These are phyloP conservation scores for Pseudogymnoascus sp. DNA, from an alignment of 2,329 filamentous ascomycete species.

Conservation along the genomic window DNA sequence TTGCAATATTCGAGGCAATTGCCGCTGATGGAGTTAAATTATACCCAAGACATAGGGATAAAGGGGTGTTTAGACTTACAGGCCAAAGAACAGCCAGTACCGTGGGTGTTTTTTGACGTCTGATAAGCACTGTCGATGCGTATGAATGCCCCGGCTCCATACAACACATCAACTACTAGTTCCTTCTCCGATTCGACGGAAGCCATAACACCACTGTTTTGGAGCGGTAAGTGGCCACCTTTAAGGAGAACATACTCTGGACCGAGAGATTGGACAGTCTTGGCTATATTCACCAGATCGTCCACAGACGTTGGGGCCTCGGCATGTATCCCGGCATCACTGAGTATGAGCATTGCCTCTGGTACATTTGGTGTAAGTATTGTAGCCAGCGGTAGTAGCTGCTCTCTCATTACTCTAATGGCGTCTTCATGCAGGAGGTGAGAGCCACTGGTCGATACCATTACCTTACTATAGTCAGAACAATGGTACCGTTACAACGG, in stretches of 20 bases:
- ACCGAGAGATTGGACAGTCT: slow-evolving; percentile 56
- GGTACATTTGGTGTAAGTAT: slow-evolving; percentile 71
- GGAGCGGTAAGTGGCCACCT: slow-evolving; percentile 81
- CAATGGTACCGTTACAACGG: not conserved
- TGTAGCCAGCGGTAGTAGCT: slow-evolving; percentile 57
- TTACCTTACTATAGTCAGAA: slow-evolving; percentile 52
- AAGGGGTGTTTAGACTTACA: slow-evolving; percentile 44
- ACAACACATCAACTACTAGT: slow-evolving; percentile 69
- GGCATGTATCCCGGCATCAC: slow-evolving; percentile 36
- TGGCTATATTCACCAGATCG: slow-evolving; percentile 62
- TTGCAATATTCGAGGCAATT: slow-evolving; percentile 64
- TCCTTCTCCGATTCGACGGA: slow-evolving; percentile 48
- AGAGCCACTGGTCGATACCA: slow-evolving; percentile 78
- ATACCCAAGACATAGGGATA: not conserved
- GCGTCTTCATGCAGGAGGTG: slow-evolving; percentile 58
- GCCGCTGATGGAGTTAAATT: slow-evolving; percentile 40
- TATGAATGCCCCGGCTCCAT: slow-evolving; percentile 49
- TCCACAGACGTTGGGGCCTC: slow-evolving; percentile 46
- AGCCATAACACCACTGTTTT: slow-evolving; percentile 50
- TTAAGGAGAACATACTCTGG: slow-evolving; percentile 79
- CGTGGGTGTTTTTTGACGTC: slow-evolving; percentile 74
- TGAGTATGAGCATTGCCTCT: slow-evolving; percentile 59
- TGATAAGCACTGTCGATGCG: slow-evolving; percentile 65
- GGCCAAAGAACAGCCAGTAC: slow-evolving; percentile 88
- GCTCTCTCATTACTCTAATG: slow-evolving; percentile 48